Conservation (phyloP, 768 basidiomycete genomes). For the Agaricus blazei region DNA sequence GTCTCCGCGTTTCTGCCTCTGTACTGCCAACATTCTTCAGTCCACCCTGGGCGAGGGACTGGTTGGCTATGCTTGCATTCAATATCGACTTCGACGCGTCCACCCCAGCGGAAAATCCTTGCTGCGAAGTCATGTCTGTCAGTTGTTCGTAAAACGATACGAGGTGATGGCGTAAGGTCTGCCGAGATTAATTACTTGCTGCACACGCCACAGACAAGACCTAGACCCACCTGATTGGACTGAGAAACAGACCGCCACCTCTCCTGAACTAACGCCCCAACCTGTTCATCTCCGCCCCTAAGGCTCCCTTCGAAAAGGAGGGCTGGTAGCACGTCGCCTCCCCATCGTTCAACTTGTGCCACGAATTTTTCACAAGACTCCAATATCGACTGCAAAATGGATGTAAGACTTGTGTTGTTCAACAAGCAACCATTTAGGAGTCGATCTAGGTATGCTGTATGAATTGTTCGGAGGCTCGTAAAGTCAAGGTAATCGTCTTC, state of each 20-base stretch:
- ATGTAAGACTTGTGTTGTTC: conserved; percentile 56
- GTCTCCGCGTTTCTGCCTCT: conserved; percentile 61
- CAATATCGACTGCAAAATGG: conserved; percentile 65
- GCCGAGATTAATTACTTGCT: not conserved
- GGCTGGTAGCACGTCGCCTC: conserved; percentile 83
- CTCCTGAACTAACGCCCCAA: conserved; percentile 71
- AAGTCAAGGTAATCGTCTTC: conserved; percentile 63
- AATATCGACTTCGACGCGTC: conserved; percentile 72
- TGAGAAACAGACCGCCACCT: conserved; percentile 64
- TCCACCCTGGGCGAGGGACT: conserved; percentile 47
- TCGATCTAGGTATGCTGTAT: conserved; percentile 75
- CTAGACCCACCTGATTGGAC: conserved; percentile 62
- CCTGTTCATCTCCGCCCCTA: conserved; percentile 47
- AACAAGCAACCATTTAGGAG: conserved; percentile 77
- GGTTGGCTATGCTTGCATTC: conserved; percentile 51
- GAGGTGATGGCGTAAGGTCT: conserved; percentile 66
- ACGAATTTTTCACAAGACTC: conserved; percentile 84
- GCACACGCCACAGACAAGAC: not conserved
- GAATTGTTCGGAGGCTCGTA: conserved; percentile 77
- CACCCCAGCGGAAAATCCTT: conserved; percentile 53
- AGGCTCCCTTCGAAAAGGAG: conserved; percentile 79
- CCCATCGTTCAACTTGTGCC: conserved; percentile 89
- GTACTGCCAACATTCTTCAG: conserved; percentile 38
- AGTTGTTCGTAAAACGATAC: conserved; percentile 80
- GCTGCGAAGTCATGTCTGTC: conserved; percentile 70